These are phyloP conservation scores for Biscogniauxia marginata DNA, from an alignment of 2,329 filamentous ascomycete species.

Conservation along the genomic window DNA sequence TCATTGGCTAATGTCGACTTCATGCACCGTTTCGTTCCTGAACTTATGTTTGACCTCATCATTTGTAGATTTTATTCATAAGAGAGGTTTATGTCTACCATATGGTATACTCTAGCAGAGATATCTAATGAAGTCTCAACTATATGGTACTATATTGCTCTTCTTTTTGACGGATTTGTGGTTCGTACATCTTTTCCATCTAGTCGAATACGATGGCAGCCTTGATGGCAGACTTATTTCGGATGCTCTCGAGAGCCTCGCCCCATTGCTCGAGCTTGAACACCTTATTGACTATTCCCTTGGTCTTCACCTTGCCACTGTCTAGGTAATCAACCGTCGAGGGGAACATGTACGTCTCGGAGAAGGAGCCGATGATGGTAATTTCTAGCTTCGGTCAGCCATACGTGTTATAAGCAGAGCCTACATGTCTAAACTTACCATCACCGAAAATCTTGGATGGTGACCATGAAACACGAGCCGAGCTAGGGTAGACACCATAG, in stretches of 20 bases:
- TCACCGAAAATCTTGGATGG: slow-evolving; percentile 69
- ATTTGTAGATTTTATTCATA: not conserved
- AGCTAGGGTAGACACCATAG: slow-evolving; percentile 67
- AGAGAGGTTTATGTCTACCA: not conserved
- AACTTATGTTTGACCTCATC: slow-evolving; percentile 1
- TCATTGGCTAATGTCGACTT: slow-evolving; percentile 11
- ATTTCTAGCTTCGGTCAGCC: slow-evolving; percentile 49
- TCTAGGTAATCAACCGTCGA: slow-evolving; percentile 53
- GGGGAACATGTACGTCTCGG: slow-evolving; percentile 70
- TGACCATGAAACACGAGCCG: slow-evolving; percentile 64
- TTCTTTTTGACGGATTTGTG: not conserved
- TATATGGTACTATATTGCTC: not conserved
- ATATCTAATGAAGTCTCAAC: not conserved
- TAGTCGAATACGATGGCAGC: slow-evolving; percentile 70
- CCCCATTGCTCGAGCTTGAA: slow-evolving; percentile 73
- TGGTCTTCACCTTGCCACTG: slow-evolving; percentile 59
- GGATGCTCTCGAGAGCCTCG: slow-evolving; percentile 68
- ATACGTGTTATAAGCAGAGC: not conserved
- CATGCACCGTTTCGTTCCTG: not conserved
- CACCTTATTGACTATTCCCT: slow-evolving; percentile 70
- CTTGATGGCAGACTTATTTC: slow-evolving; percentile 72
- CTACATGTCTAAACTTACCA: slow-evolving; percentile 18
- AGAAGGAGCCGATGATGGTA: slow-evolving; percentile 71
- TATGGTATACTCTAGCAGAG: slow-evolving; percentile 5
- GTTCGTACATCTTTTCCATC: slow-evolving; percentile 3